A percentile compares a stretch with the other conserved stretches of the same genome.
These are phyloP conservation scores for Polychytrium aggregatum DNA, from an alignment of 192 early-diverging fungal species.

Conservation along the genomic window DNA sequence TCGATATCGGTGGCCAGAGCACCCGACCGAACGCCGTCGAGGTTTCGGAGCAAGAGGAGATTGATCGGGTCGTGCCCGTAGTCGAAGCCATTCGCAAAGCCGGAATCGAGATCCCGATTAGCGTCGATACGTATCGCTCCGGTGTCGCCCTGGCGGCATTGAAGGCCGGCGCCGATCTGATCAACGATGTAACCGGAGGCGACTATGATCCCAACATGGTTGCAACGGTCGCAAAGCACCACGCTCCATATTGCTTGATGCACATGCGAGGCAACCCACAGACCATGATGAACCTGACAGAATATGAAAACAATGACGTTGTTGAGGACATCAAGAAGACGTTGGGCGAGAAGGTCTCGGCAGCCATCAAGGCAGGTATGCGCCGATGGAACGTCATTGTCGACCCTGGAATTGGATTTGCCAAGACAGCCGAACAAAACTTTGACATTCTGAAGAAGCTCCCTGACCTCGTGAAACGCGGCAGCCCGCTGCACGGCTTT, in stretches of 20 bases:
- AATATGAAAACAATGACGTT: constrained; percentile 68
- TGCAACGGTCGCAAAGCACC: constrained; percentile 57
- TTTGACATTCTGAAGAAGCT: constrained; percentile 74
- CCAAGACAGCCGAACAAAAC: constrained; percentile 79
- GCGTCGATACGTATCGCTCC: constrained; percentile 86
- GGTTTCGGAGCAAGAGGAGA: constrained; percentile 62
- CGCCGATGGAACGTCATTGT: constrained; percentile 93
- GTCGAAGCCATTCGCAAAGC: constrained; percentile 58
- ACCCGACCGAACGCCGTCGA: constrained; percentile 79
- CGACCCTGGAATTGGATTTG: constrained; percentile 97
- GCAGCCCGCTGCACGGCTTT: constrained; percentile 39
- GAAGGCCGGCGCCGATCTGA: constrained; percentile 77
- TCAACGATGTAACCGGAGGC: constrained; percentile 96
- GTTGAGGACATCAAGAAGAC: constrained; percentile 57
- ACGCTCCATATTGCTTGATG: constrained; percentile 86
- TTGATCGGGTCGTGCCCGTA: constrained; percentile 71
- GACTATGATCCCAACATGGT: constrained; percentile 65
- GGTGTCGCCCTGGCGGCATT: constrained; percentile 78
- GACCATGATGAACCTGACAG: constrained; percentile 68
- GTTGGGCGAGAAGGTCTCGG: constrained; percentile 53
- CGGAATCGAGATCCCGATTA: constrained; percentile 62
- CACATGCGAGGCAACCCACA: constrained; percentile 93
- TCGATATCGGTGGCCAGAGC: constrained; percentile 93
- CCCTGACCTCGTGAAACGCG: constrained; percentile 27
- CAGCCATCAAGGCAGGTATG: constrained; percentile 69